phyloP scores from a whole-genome alignment of 352 stramenopile genomes.

The Saprolegnia parasitica region DNA sequence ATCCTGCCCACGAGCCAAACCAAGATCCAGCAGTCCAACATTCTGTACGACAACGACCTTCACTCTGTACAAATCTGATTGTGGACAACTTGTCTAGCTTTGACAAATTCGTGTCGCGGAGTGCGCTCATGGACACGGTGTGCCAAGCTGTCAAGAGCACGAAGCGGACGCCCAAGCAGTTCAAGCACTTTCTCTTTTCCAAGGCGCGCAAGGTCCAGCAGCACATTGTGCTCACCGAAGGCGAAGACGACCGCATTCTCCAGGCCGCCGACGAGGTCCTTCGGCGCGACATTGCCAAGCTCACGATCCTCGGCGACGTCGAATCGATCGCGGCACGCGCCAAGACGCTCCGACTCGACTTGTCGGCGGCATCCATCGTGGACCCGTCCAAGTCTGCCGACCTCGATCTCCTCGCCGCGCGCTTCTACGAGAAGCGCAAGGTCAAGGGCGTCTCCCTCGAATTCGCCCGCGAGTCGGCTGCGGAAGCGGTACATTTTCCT shows the following conservation, averaged over 20 bases:
- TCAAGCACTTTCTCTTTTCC: constrained; percentile 80
- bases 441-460: constrained; percentile 73
- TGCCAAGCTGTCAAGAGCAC: constrained; percentile 55
- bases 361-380: constrained; percentile 57
- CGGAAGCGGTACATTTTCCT: constrained; percentile 41
- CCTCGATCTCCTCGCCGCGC: constrained; percentile 51
- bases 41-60: constrained; percentile 30
- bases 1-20: constrained; percentile 61
- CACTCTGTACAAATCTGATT: not conserved
- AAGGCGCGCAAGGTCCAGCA: constrained; percentile 65
- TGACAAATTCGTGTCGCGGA: constrained; percentile 56
- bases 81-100: constrained; percentile 31
- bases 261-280: constrained; percentile 72
- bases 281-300: constrained; percentile 54
- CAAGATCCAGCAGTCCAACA: constrained; percentile 65
- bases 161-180: constrained; percentile 67
- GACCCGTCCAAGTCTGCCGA: constrained; percentile 43
- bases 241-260: constrained; percentile 73
- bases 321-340: constrained; percentile 60
- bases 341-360: constrained; percentile 61
- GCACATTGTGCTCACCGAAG: constrained; percentile 82
- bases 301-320: constrained; percentile 74
- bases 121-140: constrained; percentile 58
- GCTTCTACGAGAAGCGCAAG: constrained; percentile 73
- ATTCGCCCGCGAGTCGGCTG: constrained; percentile 46